Percentiles rank a stretch among this genome's conserved stretches.
Conservation (phyloP, 441 rosid species). For the Biscutella laevigata region DNA sequence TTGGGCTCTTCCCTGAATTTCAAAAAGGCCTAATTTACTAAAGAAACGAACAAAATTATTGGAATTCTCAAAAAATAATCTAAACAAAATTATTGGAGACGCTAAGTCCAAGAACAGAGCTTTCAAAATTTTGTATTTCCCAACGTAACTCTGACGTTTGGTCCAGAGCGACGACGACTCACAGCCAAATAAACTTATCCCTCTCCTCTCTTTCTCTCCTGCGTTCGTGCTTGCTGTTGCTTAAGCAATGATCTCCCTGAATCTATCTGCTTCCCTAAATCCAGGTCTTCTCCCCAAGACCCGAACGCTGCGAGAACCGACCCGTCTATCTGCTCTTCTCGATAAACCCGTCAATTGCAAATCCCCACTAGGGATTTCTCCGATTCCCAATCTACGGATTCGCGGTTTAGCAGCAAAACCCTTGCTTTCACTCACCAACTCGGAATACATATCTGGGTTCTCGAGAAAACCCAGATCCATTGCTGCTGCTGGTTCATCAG, state of each 20-base stretch:
- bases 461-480: constrained; percentile 31
- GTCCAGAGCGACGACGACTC: constrained; percentile 10
- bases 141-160: constrained; percentile 27
- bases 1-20: not conserved
- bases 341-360: constrained; percentile 12
- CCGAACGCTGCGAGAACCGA: constrained; percentile 18
- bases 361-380: constrained; percentile 32
- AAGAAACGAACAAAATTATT: too few species aligned
- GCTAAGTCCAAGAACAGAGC: constrained; percentile 27
- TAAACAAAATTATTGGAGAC: not conserved
- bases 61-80: too few species aligned
- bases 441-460: constrained; percentile 17
- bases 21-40: not conserved
- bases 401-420: constrained; percentile 10
- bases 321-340: constrained; percentile 27
- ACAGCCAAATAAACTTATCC: not conserved
- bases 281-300: constrained; percentile 32
- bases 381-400: constrained; percentile 30
- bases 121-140: constrained; percentile 17
- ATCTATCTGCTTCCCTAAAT: constrained; percentile 26
- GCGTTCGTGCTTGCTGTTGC: not conserved
- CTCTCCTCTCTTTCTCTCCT: constrained; percentile 8
- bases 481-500: constrained; percentile 34
- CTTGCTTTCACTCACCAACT: constrained; percentile 15
- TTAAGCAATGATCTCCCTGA: constrained; percentile 25